Conservation (phyloP, 2,329 filamentous ascomycete species). For the Paecilomyces niveus region DNA sequence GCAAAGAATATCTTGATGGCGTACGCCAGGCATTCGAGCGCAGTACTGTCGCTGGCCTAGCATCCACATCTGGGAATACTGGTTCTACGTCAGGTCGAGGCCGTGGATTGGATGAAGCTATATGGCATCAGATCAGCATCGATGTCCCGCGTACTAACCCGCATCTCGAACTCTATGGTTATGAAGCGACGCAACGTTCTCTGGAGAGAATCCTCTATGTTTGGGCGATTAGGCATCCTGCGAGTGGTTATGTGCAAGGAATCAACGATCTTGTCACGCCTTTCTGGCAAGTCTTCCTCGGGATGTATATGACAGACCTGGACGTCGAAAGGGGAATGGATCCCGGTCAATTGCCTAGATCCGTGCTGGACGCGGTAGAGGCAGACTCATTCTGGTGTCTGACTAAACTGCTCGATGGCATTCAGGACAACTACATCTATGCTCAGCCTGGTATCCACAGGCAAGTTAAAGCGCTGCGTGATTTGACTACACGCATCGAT, state of each 20-base stretch:
- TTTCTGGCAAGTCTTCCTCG: constrained; percentile 96
- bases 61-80: constrained; percentile 31
- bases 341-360: constrained; percentile 81
- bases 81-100: constrained; percentile 46
- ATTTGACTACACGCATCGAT: constrained; percentile 88
- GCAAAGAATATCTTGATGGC: constrained; percentile 93
- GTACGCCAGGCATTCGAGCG: constrained; percentile 63
- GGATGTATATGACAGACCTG: constrained; percentile 87
- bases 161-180: constrained; percentile 88
- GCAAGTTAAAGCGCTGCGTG: constrained; percentile 80
- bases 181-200: constrained; percentile 90
- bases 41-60: constrained; percentile 35
- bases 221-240: constrained; percentile 95
- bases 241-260: constrained; percentile 94
- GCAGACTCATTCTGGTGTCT: constrained; percentile 98
- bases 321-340: constrained; percentile 95
- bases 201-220: constrained; percentile 92
- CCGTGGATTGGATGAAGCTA: constrained; percentile 84
- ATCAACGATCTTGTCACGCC: constrained; percentile 98
- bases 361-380: constrained; percentile 92
- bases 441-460: constrained; percentile 94
- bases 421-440: constrained; percentile 98
- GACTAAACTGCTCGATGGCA: constrained; percentile 95
- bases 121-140: constrained; percentile 99
- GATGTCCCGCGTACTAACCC: constrained; percentile 95